Percentiles rank a stretch among this genome's conserved stretches.
These are phyloP conservation scores for Diplodia scrobiculata DNA, from an alignment of 2,329 filamentous ascomycete genomes.

Conservation along the genomic window DNA sequence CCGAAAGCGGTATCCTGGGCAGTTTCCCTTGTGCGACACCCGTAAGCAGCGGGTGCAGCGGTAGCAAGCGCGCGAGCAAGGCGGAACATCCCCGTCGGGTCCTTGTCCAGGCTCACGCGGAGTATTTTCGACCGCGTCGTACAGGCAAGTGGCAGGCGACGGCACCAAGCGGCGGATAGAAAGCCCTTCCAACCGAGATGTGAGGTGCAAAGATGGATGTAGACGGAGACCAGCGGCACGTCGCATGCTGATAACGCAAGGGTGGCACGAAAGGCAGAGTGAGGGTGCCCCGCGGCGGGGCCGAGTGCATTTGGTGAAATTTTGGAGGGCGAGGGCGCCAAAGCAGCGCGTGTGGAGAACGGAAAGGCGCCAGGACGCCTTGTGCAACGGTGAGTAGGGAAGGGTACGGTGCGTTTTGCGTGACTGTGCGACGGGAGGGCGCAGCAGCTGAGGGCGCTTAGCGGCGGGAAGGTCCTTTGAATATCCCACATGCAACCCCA, in stretches of 20 bases:
- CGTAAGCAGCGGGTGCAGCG: slow-evolving; percentile 7
- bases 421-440: slow-evolving; percentile 13
- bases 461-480: not conserved
- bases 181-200: not conserved
- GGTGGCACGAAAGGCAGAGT: not conserved
- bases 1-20: not conserved
- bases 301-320: not conserved
- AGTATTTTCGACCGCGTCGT: not conserved
- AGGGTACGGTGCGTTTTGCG: slow-evolving; percentile 1
- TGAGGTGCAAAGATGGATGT: not conserved
- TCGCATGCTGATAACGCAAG: slow-evolving; percentile 15
- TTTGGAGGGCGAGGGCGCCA: not conserved
- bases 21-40: not conserved
- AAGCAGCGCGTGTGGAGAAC: slow-evolving; percentile 9
- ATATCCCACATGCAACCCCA: not conserved
- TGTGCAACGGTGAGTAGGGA: not conserved
- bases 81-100: too few species aligned
- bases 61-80: not conserved
- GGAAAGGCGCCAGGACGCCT: slow-evolving; percentile 3
- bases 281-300: slow-evolving; percentile 5
- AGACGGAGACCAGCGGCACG: not conserved
- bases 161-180: not conserved
- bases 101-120: slow-evolving; percentile 10
- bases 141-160: not conserved
- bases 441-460: slow-evolving; percentile 25